A percentile compares a stretch with the other conserved stretches of the same genome.
Conservation (phyloP, 495 filamentous ascomycete genomes). For the Cudoniella acicularis region DNA sequence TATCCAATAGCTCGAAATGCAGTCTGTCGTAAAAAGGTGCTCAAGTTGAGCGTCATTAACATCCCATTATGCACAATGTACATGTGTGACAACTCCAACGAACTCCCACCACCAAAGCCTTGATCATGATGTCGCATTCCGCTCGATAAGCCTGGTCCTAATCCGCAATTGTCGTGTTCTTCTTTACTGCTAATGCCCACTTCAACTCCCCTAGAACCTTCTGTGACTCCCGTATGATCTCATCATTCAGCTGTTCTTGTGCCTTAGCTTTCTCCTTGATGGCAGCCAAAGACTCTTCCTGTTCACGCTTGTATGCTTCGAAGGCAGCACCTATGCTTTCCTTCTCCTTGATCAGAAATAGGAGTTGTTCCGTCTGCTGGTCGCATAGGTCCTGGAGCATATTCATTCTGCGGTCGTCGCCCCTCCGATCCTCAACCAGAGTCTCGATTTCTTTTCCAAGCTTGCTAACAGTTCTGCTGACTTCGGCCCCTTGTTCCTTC, state of each 20-base stretch:
- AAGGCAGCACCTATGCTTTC: conserved; percentile 53
- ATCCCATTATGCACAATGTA: conserved; percentile 3
- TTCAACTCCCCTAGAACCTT: conserved; percentile 62
- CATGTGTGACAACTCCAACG: not conserved
- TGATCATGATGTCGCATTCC: no score
- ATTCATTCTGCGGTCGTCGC: conserved; percentile 55
- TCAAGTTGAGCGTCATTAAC: conserved; percentile 3
- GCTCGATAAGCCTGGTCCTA: not conserved
- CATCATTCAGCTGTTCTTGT: conserved; percentile 52
- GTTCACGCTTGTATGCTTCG: conserved; percentile 58
- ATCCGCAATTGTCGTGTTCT: conserved; percentile 35
- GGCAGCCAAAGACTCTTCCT: conserved; percentile 54
- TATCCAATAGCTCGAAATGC: conserved; percentile 3
- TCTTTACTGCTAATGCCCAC: conserved; percentile 64
- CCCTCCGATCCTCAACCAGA: conserved; percentile 44
- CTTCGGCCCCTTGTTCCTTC: conserved; percentile 60
- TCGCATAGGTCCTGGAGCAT: conserved; percentile 60
- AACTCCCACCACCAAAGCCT: not conserved
- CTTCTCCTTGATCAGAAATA: conserved; percentile 53
- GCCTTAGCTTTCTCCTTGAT: conserved; percentile 53
- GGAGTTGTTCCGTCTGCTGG: conserved; percentile 66
- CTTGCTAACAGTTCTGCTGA: conserved; percentile 46
- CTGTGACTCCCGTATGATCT: conserved; percentile 53
- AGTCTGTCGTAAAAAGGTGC: conserved; percentile 8
- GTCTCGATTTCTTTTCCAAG: conserved; percentile 49